Conservation (phyloP, 495 filamentous ascomycete genomes). For the Neohortaea acidophila region DNA sequence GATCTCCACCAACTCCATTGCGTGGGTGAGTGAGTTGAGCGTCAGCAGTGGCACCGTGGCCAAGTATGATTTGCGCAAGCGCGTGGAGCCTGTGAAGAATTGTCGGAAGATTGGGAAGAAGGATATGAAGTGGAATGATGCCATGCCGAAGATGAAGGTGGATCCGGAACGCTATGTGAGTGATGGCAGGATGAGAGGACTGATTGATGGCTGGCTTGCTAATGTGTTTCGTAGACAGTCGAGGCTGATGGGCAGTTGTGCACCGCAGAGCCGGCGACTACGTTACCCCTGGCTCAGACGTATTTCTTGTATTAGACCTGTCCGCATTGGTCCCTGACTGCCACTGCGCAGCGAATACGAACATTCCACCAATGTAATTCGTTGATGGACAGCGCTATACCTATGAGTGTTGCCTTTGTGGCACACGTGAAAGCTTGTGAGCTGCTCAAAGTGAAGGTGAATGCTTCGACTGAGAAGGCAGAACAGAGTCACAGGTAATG, state of each 20-base stretch:
- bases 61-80: constrained; percentile 62
- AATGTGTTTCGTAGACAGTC: constrained; percentile 36
- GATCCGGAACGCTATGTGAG: constrained; percentile 76
- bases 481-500: too few relatives aligned
- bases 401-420: too few relatives aligned
- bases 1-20: constrained; percentile 52
- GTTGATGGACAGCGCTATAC: too few relatives aligned
- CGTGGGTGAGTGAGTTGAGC: constrained; percentile 67
- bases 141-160: constrained; percentile 81
- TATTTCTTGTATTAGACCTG: constrained; percentile 42
- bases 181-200: constrained; percentile 9
- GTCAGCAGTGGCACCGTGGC: constrained; percentile 46
- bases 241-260: constrained; percentile 73
- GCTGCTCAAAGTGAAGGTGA: too few relatives aligned
- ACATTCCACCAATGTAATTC: too few relatives aligned
- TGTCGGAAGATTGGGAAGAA: constrained; percentile 71
- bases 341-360: too few relatives aligned
- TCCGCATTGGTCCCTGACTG: too few relatives aligned
- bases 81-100: constrained; percentile 63
- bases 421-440: too few relatives aligned
- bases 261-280: constrained; percentile 54
- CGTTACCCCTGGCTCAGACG: constrained; percentile 65
- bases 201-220: constrained; percentile 1
- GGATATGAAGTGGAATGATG: constrained; percentile 89
- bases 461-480: too few relatives aligned